Evolutionary conservation across 306 rosid genomes (phyloP), one percentile per base, ranked within the genome.

Genomic region (Quercus rubra): DNA sequence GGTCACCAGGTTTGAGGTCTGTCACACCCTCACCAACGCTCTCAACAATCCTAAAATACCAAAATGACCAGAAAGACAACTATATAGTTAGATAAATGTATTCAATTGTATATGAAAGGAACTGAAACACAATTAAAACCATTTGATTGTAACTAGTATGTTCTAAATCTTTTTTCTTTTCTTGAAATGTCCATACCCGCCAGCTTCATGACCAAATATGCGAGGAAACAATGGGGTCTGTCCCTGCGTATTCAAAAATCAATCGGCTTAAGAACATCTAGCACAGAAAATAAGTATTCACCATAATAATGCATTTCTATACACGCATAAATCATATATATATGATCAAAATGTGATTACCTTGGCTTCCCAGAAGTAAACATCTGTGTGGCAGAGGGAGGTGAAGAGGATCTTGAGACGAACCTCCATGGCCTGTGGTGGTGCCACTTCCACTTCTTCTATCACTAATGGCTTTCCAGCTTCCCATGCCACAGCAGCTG

Each of bases 11-110:
- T 78, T 89, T 67, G 20, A 94, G 92, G 75, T 90, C 88, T 1
- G 90, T 92, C 74, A 94, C 98, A 5, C 98, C 98, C 85, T 90
- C 96, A 0, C 98, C 98, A 43, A 94, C 87, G 30, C 98, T 89
- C 85, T 94, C 97, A 71, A 92, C 83, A 71, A 87, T 78, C 86
- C 90, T 87, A 77, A 55, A 38, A 61, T 9, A 81, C 55, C 80
- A 81, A 25, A 28, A 41, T 49, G 4, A 49, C 54, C 17, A 49
- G 1, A 49, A 49, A 49, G 4, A 49, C 54, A 13, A 49, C 54
- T 12, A 49, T 11, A 13, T 13, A 1, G 0, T 49, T 49, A 49
- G 54, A 49, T 49, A 13, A 49, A 49, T 3, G 54, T 12, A 12
- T 9, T 3, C 54, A 49, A 49, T 12, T 49, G 54, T 12, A 11